These are phyloP conservation scores for Beauveria scarabaeidicola DNA, from an alignment of 2,329 filamentous ascomycete genomes.

Conservation along the genomic window DNA sequence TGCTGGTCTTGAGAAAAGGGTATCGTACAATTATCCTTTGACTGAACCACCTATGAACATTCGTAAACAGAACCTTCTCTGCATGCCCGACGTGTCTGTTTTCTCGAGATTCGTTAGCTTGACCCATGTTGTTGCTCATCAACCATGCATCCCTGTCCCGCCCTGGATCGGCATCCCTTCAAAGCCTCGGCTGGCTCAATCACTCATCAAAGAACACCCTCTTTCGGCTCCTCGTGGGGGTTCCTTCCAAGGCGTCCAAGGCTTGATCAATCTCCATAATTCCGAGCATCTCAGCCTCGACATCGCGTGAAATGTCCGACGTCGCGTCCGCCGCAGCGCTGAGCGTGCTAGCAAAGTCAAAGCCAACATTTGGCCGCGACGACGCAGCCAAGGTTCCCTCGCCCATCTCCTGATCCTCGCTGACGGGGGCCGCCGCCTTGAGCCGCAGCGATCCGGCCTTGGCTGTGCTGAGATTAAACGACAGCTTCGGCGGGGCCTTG, in stretches of 20 bases:
- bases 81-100: slow-evolving; percentile 14
- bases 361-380: slow-evolving; percentile 28
- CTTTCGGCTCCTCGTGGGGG: slow-evolving; percentile 39
- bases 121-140: slow-evolving; percentile 12
- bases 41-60: slow-evolving; percentile 10
- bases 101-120: slow-evolving; percentile 16
- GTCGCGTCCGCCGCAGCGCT: slow-evolving; percentile 44
- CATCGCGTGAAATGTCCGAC: slow-evolving; percentile 42
- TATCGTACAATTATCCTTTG: slow-evolving; percentile 28
- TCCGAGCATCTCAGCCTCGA: slow-evolving; percentile 54
- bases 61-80: slow-evolving; percentile 15
- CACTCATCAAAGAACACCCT: slow-evolving; percentile 43
- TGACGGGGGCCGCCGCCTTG: slow-evolving; percentile 21
- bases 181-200: too few relatives aligned
- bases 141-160: too few relatives aligned
- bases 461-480: slow-evolving; percentile 43
- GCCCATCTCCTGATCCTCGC: slow-evolving; percentile 16
- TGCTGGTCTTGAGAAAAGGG: slow-evolving; percentile 17
- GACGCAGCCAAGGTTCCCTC: slow-evolving; percentile 18
- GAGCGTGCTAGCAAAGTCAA: slow-evolving; percentile 44
- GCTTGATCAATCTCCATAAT: slow-evolving; percentile 58
- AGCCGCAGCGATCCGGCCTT: slow-evolving; percentile 30
- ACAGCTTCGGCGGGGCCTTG: slow-evolving; percentile 26
- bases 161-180: too few relatives aligned
- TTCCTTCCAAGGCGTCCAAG: slow-evolving; percentile 45